phyloP scores from a whole-genome alignment of 371 early-diverging fungal genomes.

The Mortierella sp. region DNA sequence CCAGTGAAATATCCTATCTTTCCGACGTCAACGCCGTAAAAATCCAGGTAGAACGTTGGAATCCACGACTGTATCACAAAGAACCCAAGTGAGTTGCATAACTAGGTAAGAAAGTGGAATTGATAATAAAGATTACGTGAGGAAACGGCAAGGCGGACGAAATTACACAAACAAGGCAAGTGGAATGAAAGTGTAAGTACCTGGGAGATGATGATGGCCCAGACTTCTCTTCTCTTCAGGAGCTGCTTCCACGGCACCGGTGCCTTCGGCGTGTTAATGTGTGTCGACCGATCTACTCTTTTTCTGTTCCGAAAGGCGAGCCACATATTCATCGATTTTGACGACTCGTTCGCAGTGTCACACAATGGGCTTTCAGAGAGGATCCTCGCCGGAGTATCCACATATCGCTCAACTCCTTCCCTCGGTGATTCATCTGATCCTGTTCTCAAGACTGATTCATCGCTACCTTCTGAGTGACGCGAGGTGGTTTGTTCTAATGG shows the following conservation, averaged over 20 bases:
- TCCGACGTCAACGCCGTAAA: slow-evolving; percentile 55
- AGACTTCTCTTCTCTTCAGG: slow-evolving; percentile 36
- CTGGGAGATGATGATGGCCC: slow-evolving; percentile 56
- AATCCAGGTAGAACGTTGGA: slow-evolving; percentile 57
- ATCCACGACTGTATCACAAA: slow-evolving; percentile 58
- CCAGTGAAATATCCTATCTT: slow-evolving; percentile 57
- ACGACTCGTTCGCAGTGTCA: neutral
- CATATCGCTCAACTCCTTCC: neutral
- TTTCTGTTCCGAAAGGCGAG: slow-evolving; percentile 29
- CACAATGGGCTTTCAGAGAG: neutral
- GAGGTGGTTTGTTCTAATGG: neutral
- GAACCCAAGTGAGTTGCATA: slow-evolving; percentile 54
- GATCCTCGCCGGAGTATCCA: neutral
- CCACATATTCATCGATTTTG: slow-evolving; percentile 14
- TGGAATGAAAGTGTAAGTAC: neutral
- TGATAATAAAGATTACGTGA: neutral
- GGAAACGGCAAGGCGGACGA: neutral
- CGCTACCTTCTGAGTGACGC: slow-evolving; percentile 9
- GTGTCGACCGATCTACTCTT: neutral
- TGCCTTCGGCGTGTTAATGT: neutral
- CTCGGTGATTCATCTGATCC: neutral
- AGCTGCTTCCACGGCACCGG: slow-evolving; percentile 42
- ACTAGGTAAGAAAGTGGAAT: neutral
- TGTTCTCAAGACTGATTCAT: neutral
- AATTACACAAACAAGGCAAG: neutral